Base-by-base conservation (phyloP, 2,329 filamentous ascomycete species). In the Biscogniauxia marginata region DNA sequence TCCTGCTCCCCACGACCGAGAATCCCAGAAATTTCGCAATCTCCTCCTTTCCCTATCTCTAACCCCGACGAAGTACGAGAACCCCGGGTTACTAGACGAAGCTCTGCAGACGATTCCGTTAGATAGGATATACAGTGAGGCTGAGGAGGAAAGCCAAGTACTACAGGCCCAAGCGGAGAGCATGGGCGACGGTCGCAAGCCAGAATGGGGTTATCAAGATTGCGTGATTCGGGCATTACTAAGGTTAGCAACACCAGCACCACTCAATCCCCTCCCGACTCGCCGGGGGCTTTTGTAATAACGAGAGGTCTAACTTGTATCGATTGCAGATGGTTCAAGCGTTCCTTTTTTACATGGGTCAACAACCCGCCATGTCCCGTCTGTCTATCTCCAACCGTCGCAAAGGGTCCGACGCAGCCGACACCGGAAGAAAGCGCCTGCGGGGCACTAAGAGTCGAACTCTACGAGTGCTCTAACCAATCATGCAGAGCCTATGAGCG, bases 181-280 rank as follows among this genome's bases (percentile, higher is more conserved):
- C 64, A 86, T 96, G 77, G 90, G 90, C 19, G 85, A 89, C 55
- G 90, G 87, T 54, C 83, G 85, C 63, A 89, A 89, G 71, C 85
- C 93, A 1, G 89, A 92, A 77, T 98, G 93, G 93, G 93, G 93
- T 55, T 97, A 98, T 71, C 93, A 98, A 74, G 95, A 99, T 75
- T 99, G 93, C 73, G 91, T 97, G 54, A 89, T 98, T 69, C 84
- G 90, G 63, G 91, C 93, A 58, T 79, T 98, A 62, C 79, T 98
- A 68, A 88, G 86, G 89, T 92, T 79, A 66, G 85, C 76, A 57
- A 24, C 49, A 20, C 16, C 55, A 43, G 20, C 39, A 19, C 43
- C n/a, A 22, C 21, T 44, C 47, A 24, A 50, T 44, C 49, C 30
- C 18, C 22, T 9, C 30, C n/a, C 34, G 18, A 21, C 34, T 43